Base-by-base conservation (phyloP, 257 asterid genomes). In the Salvia hispanica region DNA sequence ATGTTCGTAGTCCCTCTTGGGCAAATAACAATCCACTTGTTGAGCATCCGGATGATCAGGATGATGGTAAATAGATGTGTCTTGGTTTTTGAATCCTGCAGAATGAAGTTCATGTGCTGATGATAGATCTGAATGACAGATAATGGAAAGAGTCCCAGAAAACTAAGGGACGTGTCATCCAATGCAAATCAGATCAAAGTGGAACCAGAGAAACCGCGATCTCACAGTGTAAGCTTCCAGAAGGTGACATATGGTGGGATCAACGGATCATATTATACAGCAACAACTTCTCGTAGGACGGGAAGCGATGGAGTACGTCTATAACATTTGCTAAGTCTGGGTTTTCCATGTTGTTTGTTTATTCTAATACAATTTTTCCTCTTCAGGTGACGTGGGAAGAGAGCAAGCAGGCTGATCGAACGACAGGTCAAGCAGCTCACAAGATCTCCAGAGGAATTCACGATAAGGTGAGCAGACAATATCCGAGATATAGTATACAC, bases 31-130 rank as follows among this genome's bases (percentile, higher is more conserved):
- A 85, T 46, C 99, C 96, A 0, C 72, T 81, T 37, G 80, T 93
- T 56, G 89, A 90, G 88, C 97, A 86, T 65, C 98, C 96, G 0
- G 96, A 93, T 37, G 98, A 88, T 58, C 84, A 78, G 77, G 44
- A 42, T 7, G 69, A 77, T 33, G 94, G 97, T 93, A 81, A 66
- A 9, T 3, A 6, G 9, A 14, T 50, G 69, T 14, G 10, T 59
- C 25, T 51, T 58, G 21, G 39, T 47, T 57, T 13, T 10, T 0
- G 43, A 9, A 0, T 58, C 62, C n/a, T 21, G 28, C 2, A 12
- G 4, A 8, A 9, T 51, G 64, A 13, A 21, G 7, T 9, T 47
- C 12, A 6, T 37, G 47, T 53, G 51, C 70, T 48, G 62, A 54
- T 11, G 16, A 12, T 60, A 28, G 6, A 67, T 2, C 2, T 9